These are phyloP conservation scores for Neopestalotiopsis rosae DNA, from an alignment of 2,329 filamentous ascomycete species.

Conservation along the genomic window DNA sequence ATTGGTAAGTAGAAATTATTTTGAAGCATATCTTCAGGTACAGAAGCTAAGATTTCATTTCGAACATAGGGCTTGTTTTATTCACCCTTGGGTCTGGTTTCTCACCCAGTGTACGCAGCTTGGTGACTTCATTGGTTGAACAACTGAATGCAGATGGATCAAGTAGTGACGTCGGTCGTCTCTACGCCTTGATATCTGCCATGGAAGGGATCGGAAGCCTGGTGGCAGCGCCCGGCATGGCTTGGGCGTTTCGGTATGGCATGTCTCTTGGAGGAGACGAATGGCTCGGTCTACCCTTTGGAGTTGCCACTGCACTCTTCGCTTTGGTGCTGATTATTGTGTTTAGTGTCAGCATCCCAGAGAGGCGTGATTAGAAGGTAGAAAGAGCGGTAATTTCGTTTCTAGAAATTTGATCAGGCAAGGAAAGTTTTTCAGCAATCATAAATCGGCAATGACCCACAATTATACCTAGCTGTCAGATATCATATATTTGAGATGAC, in stretches of 20 bases:
- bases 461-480: too few relatives aligned
- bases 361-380: background rate
- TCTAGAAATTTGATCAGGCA: too few relatives aligned
- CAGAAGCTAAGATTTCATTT: background rate
- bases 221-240: constrained; percentile 10
- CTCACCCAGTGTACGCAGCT: constrained; percentile 4
- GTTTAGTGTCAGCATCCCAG: constrained; percentile 7
- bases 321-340: constrained; percentile 8
- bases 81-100: constrained; percentile 12
- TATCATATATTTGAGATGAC: background rate
- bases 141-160: background rate
- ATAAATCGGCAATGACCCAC: too few relatives aligned
- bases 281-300: constrained; percentile 16
- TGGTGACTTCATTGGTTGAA: constrained; percentile 11
- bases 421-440: too few relatives aligned
- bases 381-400: background rate
- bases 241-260: constrained; percentile 7
- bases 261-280: constrained; percentile 7
- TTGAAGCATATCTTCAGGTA: background rate
- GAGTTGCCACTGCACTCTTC: constrained; percentile 4
- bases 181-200: constrained; percentile 13
- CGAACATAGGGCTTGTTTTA: background rate
- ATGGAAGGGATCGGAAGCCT: constrained; percentile 11
- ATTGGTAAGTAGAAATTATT: background rate
- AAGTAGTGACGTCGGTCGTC: constrained; percentile 8